Conservation (phyloP, 257 asterid genomes). For the Scutellaria baicalensis region DNA sequence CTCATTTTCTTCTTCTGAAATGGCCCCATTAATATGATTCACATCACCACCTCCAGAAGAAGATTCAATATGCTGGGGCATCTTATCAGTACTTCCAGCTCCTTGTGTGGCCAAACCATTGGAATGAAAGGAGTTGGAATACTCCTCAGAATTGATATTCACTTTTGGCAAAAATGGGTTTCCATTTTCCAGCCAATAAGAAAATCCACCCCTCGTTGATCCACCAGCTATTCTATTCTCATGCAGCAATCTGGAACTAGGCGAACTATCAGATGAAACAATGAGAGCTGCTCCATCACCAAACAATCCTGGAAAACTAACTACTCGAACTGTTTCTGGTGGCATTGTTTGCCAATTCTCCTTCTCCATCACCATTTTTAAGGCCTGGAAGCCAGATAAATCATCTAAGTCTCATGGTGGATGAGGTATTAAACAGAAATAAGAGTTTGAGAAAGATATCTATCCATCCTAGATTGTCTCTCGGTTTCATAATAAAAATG, state of each 20-base stretch:
- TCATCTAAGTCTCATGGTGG: constrained; percentile 9
- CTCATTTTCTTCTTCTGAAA: constrained; percentile 94
- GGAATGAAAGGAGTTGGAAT: constrained; percentile 35
- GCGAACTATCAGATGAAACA: constrained; percentile 55
- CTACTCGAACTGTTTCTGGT: constrained; percentile 72
- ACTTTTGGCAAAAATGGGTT: constrained; percentile 67
- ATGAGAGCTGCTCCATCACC: constrained; percentile 99
- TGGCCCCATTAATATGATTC: constrained; percentile 53
- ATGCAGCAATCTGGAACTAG: constrained; percentile 44
- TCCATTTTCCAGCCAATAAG: constrained; percentile 68
- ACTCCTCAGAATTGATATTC: constrained; percentile 44
- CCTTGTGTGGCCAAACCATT: constrained; percentile 46
- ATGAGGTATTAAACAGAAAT: constrained; percentile 7
- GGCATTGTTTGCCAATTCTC: constrained; percentile 95
- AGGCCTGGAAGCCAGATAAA: constrained; percentile 58
- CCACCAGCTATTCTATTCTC: constrained; percentile 44
- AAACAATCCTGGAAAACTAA: constrained; percentile 88
- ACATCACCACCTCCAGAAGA: constrained; percentile 32
- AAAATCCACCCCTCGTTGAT: constrained; percentile 68
- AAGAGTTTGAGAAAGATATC: constrained; percentile 15
- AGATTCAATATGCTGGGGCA: constrained; percentile 19
- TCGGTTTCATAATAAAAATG: not conserved
- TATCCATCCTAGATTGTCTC: not conserved
- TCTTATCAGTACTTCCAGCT: constrained; percentile 37
- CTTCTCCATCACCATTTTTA: constrained; percentile 96